phyloP scores from a whole-genome alignment of 2,329 filamentous ascomycete genomes.

The Gliomastix tumulicola region DNA sequence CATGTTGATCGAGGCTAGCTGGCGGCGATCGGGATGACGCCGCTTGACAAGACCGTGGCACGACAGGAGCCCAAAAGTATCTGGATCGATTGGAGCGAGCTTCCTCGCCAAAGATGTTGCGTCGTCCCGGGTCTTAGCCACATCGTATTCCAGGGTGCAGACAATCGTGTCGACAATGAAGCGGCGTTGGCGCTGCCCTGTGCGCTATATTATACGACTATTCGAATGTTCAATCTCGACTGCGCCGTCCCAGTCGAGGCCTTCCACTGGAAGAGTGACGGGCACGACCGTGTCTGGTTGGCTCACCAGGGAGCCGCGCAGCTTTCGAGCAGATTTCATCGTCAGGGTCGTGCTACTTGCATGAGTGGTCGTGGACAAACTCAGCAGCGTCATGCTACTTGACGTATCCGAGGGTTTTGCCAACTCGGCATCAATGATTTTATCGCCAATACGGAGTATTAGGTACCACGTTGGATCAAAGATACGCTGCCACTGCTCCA shows the following conservation, averaged over 20 bases:
- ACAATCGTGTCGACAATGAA: neutral
- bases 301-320: neutral
- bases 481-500: neutral
- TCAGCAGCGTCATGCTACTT: neutral
- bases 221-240: neutral
- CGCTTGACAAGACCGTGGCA: neutral
- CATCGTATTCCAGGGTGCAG: too few relatives aligned
- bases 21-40: neutral
- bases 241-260: neutral
- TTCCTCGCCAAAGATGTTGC: too few relatives aligned
- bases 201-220: neutral
- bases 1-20: neutral
- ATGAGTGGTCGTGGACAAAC: neutral
- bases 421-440: neutral
- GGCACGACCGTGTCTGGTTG: neutral
- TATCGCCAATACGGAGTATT: neutral
- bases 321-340: neutral
- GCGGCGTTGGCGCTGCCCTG: neutral
- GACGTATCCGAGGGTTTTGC: too few relatives aligned
- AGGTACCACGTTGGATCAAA: neutral
- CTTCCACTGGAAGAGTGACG: neutral
- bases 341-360: neutral
- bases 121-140: too few relatives aligned
- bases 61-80: neutral
- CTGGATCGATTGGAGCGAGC: neutral